Percentiles rank a stretch among this genome's conserved stretches.
phyloP scores from a whole-genome alignment of 257 asterid genomes.

The Penstemon barbatus region DNA sequence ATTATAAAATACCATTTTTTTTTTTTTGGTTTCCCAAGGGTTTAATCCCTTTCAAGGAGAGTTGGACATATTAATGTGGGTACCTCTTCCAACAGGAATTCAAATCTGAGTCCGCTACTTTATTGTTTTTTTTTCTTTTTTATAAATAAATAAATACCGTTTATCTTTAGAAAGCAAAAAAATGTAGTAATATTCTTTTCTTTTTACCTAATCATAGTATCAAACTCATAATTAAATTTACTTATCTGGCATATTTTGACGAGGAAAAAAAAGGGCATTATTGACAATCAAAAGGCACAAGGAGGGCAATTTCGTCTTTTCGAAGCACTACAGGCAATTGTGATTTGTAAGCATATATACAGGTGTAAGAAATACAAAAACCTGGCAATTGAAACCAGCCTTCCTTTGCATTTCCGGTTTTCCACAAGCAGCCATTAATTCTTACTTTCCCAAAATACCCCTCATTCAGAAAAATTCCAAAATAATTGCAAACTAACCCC shows the following conservation, averaged over 20 bases:
- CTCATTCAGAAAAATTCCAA: constrained; percentile 30
- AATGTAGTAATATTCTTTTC: background rate
- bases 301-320: constrained; percentile 30
- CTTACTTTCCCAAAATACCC: constrained; percentile 33
- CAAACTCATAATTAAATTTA: background rate
- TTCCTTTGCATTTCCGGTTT: constrained; percentile 19
- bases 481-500: constrained; percentile 25
- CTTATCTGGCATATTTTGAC: constrained; percentile 24
- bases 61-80: too few species aligned
- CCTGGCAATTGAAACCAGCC: constrained; percentile 22
- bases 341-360: constrained; percentile 11
- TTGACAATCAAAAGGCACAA: background rate
- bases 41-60: too few species aligned
- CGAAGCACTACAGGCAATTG: background rate
- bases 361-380: constrained; percentile 25
- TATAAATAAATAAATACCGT: background rate
- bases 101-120: too few species aligned
- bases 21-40: too few species aligned
- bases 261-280: constrained; percentile 27
- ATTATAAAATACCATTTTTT: too few species aligned
- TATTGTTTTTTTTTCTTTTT: too few species aligned
- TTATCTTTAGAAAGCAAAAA: background rate
- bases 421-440: constrained; percentile 17
- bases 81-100: too few species aligned
- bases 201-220: background rate